These are phyloP conservation scores for Paralagenidium karlingii DNA, from an alignment of 352 stramenopile species.

Conservation along the genomic window DNA sequence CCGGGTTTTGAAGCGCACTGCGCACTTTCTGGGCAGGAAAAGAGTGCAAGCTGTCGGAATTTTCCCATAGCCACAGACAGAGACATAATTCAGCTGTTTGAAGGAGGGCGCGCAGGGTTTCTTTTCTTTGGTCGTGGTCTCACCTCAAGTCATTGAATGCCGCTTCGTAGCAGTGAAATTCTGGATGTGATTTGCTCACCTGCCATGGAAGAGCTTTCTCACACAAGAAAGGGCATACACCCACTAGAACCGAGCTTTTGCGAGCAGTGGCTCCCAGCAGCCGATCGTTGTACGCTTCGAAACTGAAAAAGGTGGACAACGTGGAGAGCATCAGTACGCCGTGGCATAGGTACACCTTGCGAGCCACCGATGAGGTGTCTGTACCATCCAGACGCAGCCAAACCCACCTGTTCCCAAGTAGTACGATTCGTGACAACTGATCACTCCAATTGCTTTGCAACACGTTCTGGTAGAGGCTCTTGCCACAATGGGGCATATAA, in stretches of 20 bases:
- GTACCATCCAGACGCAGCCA: no score
- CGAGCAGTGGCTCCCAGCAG: slow-evolving; percentile 30
- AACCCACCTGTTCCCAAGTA: slow-evolving; percentile 79
- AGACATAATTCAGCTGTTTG: background rate
- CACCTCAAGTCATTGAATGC: slow-evolving; percentile 72
- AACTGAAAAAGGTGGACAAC: slow-evolving; percentile 15
- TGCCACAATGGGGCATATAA: slow-evolving; percentile 88
- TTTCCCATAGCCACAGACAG: background rate
- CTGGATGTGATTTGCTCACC: slow-evolving; percentile 27
- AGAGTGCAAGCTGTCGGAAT: slow-evolving; percentile 1
- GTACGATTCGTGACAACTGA: slow-evolving; percentile 22
- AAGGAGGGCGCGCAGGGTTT: no score
- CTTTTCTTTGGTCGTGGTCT: no score
- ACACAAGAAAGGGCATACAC: slow-evolving; percentile 27
- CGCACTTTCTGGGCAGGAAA: background rate
- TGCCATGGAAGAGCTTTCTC: slow-evolving; percentile 27
- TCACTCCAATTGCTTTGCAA: slow-evolving; percentile 66
- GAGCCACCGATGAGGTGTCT: no score
- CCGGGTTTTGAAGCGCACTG: background rate
- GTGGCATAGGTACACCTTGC: background rate
- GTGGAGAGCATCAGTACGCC: background rate
- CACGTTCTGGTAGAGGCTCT: slow-evolving; percentile 83
- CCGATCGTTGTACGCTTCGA: slow-evolving; percentile 64
- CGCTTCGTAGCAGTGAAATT: slow-evolving; percentile 49
- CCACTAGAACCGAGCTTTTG: slow-evolving; percentile 25